Evolutionary conservation across 148 eudicot genomes (phyloP).

Genomic region (Agrostemma githago): DNA sequence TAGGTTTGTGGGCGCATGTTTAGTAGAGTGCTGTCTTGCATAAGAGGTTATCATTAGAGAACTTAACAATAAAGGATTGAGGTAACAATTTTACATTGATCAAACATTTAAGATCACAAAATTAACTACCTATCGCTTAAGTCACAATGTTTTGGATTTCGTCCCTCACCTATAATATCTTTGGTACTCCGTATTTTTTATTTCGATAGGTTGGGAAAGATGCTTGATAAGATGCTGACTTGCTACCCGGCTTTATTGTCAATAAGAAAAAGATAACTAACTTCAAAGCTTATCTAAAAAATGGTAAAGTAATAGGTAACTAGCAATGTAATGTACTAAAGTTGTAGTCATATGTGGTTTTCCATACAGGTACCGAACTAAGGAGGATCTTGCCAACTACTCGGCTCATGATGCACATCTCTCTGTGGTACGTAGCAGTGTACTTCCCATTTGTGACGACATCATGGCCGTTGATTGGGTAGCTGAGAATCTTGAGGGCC

Average conservation of each 20-base stretch:
- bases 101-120: too few relatives aligned
- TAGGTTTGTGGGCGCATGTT: too few relatives aligned
- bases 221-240: background rate
- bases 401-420: slow-evolving; percentile 57
- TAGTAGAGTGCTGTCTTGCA: too few relatives aligned
- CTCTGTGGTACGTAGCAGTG: slow-evolving; percentile 41
- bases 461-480: slow-evolving; percentile 91
- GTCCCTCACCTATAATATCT: too few relatives aligned
- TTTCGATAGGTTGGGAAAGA: too few relatives aligned
- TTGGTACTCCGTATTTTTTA: too few relatives aligned
- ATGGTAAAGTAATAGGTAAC: background rate
- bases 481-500: slow-evolving; percentile 20
- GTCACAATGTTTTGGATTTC: too few relatives aligned
- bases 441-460: slow-evolving; percentile 61
- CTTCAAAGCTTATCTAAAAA: background rate
- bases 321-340: background rate
- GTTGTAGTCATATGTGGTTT: background rate
- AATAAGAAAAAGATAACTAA: background rate
- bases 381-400: slow-evolving; percentile 50
- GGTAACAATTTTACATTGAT: too few relatives aligned
- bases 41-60: too few relatives aligned
- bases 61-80: too few relatives aligned
- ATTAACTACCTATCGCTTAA: too few relatives aligned
- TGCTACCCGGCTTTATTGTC: background rate
- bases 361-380: slow-evolving; percentile 45